Evolutionary conservation across 164 flowering plant genomes (phyloP).

Genomic region (Umbellularia californica): DNA sequence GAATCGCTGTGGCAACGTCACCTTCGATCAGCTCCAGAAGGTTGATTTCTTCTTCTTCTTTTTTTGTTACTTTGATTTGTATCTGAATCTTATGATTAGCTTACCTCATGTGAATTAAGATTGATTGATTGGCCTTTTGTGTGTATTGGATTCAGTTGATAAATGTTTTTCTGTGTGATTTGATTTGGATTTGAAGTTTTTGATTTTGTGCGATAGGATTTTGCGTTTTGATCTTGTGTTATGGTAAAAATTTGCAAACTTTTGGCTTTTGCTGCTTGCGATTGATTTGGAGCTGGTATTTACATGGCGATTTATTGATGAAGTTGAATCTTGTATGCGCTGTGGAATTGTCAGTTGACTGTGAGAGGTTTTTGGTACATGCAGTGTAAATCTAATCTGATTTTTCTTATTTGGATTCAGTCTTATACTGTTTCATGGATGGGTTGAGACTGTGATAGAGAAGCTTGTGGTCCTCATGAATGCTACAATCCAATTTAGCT

Average conservation of each 20-base stretch:
- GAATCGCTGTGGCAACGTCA: conserved; percentile 51
- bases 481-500: background rate
- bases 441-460: no score
- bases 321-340: background rate
- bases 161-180: background rate
- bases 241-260: background rate
- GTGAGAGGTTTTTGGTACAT: background rate
- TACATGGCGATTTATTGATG: background rate
- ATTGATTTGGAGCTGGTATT: background rate
- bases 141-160: background rate
- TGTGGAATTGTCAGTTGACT: background rate
- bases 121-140: background rate
- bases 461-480: background rate
- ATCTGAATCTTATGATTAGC: background rate
- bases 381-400: no score
- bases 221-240: no score
- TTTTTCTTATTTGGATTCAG: no score
- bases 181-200: background rate
- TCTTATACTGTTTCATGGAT: no score
- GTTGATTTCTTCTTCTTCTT: conserved; percentile 21
- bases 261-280: background rate
- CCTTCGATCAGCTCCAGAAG: conserved; percentile 90
- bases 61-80: background rate
- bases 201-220: background rate
- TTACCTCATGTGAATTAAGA: background rate